Base-by-base conservation (phyloP, 2,329 filamentous ascomycete species). In the Teratosphaeria viscida region DNA sequence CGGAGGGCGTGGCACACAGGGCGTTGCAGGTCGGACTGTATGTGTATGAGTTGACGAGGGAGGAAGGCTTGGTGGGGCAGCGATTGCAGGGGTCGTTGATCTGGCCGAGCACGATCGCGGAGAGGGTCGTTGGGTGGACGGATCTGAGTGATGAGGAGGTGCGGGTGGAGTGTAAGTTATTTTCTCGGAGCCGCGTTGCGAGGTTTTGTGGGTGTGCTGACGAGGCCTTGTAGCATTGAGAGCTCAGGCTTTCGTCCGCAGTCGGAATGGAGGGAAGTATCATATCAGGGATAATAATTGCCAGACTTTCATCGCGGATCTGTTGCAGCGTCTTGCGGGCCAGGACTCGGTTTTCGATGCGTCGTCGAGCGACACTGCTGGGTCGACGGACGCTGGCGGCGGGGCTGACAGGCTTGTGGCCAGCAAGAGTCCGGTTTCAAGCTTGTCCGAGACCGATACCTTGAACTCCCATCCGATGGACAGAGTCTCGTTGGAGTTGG, bases 281-380 rank as follows among this genome's bases (percentile, higher is more conserved):
- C 19, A 57, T 32, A 43, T 57, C 7, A 57, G 23, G 19, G 39
- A 57, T 32, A 57, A 57, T 37, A 57, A 57, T 23, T 57, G 55
- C 55, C 55, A 57, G 39, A 23, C 23, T 14, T 57, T 57, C 29
- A 52, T 37, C 16, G 29, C 26, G 12, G 55, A 57, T 19, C 55
- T 57, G 10, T 26, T 26, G 35, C 55, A 52, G 32, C 35, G 55
- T 19, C 43, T 49, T n/a, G 19, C 43, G 43, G 7, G 19, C 43
- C n/a, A 49, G n/a, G n/a, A n/a, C 43, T 23, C 6, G 5, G 19
- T 19, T 19, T 5, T 5, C 5, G 43, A 49, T 23, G 43, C n/a
- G 8, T 19, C 19, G 16, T 10, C 43, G n/a, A 19, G n/a, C 16
- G 10, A 23, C 16, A 23, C n/a, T 19, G 43, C 8, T 10, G 23